phyloP scores from a whole-genome alignment of 2,329 filamentous ascomycete species.

The Ceratocystis destructans region DNA sequence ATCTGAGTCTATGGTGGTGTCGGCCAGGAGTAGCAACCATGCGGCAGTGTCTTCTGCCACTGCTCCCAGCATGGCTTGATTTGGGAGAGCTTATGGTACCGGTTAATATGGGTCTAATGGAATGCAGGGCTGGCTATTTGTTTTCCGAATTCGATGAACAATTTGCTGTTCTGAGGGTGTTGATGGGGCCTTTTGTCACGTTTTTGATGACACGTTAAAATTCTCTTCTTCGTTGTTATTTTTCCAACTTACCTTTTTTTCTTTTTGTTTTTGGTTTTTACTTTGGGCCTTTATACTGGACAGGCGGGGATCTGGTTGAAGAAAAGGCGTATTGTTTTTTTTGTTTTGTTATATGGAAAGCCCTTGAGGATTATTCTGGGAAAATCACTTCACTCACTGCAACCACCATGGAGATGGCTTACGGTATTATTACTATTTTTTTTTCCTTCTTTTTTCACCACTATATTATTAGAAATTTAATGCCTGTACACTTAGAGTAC shows the following conservation, averaged over 20 bases:
- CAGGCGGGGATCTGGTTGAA: not conserved
- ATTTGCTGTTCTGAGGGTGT: too few species aligned
- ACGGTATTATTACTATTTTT: constrained; percentile 7
- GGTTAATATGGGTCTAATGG: not conserved
- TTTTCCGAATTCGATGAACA: not conserved
- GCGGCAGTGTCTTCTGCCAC: constrained; percentile 7
- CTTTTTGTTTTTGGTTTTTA: constrained; percentile 8
- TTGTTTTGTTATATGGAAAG: constrained; percentile 10
- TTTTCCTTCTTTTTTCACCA: not conserved
- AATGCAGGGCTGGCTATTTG: constrained; percentile 5
- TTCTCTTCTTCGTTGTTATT: constrained; percentile 15
- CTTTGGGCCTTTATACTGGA: not conserved
- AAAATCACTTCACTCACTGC: not conserved
- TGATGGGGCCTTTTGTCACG: too few species aligned
- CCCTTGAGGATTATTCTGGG: constrained; percentile 4
- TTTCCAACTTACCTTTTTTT: not conserved
- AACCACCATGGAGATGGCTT: constrained; percentile 17
- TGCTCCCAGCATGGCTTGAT: constrained; percentile 13
- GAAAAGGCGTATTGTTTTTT: constrained; percentile 6
- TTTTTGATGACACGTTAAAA: not conserved
- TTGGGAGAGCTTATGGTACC: not conserved
- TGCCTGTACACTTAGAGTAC: constrained; percentile 1
- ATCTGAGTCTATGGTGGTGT: constrained; percentile 11
- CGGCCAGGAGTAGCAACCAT: not conserved
- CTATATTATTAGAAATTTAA: constrained; percentile 6